phyloP scores from a whole-genome alignment of 2,329 filamentous ascomycete genomes.

The Amauroascus verrucosus region DNA sequence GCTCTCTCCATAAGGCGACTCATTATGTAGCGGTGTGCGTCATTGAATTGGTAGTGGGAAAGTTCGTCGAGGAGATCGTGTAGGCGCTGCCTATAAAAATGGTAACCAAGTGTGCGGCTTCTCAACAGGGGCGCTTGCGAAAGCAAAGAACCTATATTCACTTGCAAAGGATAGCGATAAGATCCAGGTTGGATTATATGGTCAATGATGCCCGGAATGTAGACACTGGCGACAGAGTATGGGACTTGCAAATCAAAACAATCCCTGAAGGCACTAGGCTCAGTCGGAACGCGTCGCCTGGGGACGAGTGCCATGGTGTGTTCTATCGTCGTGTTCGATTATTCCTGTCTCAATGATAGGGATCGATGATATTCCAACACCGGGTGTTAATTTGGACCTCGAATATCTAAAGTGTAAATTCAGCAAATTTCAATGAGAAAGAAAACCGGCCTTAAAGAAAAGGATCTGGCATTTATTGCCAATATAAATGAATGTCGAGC shows the following conservation, averaged over 20 bases:
- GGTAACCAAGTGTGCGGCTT: neutral
- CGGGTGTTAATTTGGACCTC: too few species aligned
- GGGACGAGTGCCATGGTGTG: neutral
- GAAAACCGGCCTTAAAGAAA: neutral
- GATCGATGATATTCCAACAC: neutral
- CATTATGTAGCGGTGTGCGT: neutral
- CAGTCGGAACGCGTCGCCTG: neutral
- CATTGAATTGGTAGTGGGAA: neutral
- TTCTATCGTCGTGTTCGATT: neutral
- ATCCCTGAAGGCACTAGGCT: neutral
- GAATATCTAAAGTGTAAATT: neutral
- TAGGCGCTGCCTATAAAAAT: neutral
- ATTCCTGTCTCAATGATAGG: neutral
- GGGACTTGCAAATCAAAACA: neutral
- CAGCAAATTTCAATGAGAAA: neutral
- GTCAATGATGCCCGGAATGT: neutral
- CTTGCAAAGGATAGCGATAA: neutral
- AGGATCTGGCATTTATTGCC: neutral
- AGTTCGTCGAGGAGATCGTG: neutral
- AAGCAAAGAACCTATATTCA: neutral
- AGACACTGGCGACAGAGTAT: neutral
- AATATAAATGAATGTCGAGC: neutral
- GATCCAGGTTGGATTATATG: neutral
- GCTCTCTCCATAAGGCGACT: neutral
- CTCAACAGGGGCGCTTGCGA: neutral